Base-by-base conservation (phyloP, 176 grass and related monocot species). In the Stipa capillata region DNA sequence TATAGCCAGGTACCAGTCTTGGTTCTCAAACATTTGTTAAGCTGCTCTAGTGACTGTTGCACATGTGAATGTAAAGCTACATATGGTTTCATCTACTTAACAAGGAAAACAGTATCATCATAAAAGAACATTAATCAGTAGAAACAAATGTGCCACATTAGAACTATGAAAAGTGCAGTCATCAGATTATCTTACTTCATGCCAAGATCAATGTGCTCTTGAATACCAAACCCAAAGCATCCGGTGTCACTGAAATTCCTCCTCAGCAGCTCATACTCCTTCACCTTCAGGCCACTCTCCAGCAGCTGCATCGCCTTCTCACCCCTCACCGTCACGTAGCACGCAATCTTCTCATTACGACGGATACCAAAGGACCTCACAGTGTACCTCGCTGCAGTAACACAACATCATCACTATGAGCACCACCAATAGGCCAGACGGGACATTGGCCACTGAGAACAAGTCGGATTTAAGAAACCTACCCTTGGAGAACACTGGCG, bases 401-500 rank as follows among this genome's bases (percentile, higher is more conserved):
- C 35, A 73, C 5, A 83, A 6, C 53, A 77, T 35, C 3, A 50
- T 48, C 27, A 32, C 33, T 42, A 35, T 63, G 14, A 66, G 15
- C 5, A 44, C 39, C 37, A 18, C 13, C 21, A 56, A 84, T 8
- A 40, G n/a, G n/a, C n/a, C n/a, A n/a, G n/a, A n/a, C n/a, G n/a
- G n/a, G n/a, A n/a, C n/a, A n/a, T n/a, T 6, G 15, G 27, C 42
- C 24, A 56, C 5, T 45, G 40, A 48, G 17, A 81, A 43, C 10
- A 25, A 9, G 56, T 47, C 20, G 17, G 53, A 31, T 52, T 64
- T 7, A 62, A 53, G 51, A 25, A 69, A 58, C 25, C 68, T 80
- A 94, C 91, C 91, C 79, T 94, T 94, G 3, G 91, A 94, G 79
- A 94, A 94, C 35, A 94, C 91, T 0, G 91, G 91, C 61, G 88